Base-by-base conservation (phyloP, 2,329 filamentous ascomycete genomes). In the Waltergamsia citrina region DNA sequence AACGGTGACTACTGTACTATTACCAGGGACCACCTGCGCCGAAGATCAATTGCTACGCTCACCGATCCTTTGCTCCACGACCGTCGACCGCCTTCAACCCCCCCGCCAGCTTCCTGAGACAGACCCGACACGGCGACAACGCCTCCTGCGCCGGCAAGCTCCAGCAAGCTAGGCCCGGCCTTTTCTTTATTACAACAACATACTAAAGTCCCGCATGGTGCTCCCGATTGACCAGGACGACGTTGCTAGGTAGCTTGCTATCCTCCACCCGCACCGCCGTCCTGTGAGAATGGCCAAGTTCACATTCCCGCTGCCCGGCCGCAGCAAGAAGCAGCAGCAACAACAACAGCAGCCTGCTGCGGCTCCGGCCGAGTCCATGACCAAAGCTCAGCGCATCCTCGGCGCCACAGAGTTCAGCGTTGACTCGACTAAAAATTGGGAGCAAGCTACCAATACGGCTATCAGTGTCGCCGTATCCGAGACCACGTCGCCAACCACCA, bases 301-400 rank as follows among this genome's bases (percentile, higher is more conserved):
- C 37, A 40, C 44, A 3, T 51, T 51, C 19, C 38, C 43, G 17
- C 49, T 70, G 12, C 59, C 66, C 34, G 60, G 67, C 34, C 63
- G 67, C 39, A 63, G 56, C 38, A 71, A 66, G 47, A 53, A 54
- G 23, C 32, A 47, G 24, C 39, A 54, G 8, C 43, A 49, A 44
- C 23, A 54, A 22, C 32, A 47, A 23, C 39, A 54, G 8, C 43
- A 49, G 44, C 23, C 45, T 46, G 18, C 46, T 46, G 20, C 46
- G 45, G 12, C 52, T 7, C 47, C 53, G n/a, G 14, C 25, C 16
- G 53, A 54, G 23, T 57, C 61, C 3, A 53, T 67, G 43, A 67
- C 63, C 38, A 73, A 73, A 46, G 68, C 64, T 2, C 67, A 71
- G 42, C 66, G 62, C 43, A 59, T 72, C 12, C 48, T 73, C 25